Evolutionary conservation across 2,329 filamentous ascomycete species (phyloP).

Genomic region (Cyphellophora europaea): DNA sequence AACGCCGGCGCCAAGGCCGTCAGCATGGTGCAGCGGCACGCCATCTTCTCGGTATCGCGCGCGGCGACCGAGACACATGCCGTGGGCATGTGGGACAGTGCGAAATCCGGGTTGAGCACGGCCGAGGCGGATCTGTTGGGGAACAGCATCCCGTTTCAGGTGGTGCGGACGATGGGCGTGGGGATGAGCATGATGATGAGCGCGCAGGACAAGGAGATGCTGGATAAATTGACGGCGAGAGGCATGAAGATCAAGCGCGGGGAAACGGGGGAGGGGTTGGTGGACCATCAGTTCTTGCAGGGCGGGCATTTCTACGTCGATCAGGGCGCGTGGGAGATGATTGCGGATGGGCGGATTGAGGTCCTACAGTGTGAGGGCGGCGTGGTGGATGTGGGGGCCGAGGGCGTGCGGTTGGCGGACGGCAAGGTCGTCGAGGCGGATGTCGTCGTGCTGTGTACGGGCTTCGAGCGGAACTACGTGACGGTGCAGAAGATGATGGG

Average conservation of each 20-base stretch:
- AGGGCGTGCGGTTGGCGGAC: constrained; percentile 3
- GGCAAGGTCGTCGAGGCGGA: constrained; percentile 35
- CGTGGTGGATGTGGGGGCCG: constrained; percentile 28
- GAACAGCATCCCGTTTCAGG: constrained; percentile 37
- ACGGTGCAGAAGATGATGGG: constrained; percentile 54
- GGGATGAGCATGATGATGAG: constrained; percentile 27
- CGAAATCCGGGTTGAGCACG: no score
- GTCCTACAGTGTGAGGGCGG: constrained; percentile 43
- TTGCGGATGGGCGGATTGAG: constrained; percentile 51
- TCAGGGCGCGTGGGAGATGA: constrained; percentile 39
- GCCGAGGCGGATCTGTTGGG: constrained; percentile 42
- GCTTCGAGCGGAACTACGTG: constrained; percentile 58
- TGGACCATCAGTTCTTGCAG: constrained; percentile 35
- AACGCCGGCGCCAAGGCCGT: constrained; percentile 38
- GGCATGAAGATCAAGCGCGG: constrained; percentile 37
- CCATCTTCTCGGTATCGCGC: constrained; percentile 3
- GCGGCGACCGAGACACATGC: no score
- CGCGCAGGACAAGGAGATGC: constrained; percentile 33
- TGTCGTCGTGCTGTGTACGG: constrained; percentile 54
- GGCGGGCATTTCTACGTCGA: constrained; percentile 50
- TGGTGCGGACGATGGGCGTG: constrained; percentile 37
- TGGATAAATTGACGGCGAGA: constrained; percentile 36
- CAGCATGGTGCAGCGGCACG: constrained; percentile 40
- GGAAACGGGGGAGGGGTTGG: constrained; percentile 31
- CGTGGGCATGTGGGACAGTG: no score